Percentiles rank a stretch among this genome's conserved stretches.
Conservation (phyloP, 805 yeast genomes). For the Candida tammaniensis region DNA sequence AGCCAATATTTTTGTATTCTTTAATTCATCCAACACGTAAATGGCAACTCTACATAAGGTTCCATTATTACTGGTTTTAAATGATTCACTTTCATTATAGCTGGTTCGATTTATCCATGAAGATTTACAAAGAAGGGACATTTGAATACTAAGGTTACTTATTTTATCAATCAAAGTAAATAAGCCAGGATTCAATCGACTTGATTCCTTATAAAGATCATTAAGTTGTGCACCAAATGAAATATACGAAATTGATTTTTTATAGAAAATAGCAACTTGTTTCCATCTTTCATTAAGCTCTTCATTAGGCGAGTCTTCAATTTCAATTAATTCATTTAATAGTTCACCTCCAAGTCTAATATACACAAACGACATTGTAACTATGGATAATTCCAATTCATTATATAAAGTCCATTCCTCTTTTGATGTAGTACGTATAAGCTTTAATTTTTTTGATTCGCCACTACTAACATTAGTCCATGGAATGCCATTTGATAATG, state of each 20-base stretch:
- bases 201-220: not conserved
- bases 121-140: slow-evolving; percentile 37
- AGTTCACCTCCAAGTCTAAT: slow-evolving; percentile 34
- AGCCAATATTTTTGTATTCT: slow-evolving; percentile 20
- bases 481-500: not conserved
- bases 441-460: not conserved
- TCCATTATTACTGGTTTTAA: slow-evolving; percentile 29
- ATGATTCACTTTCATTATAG: slow-evolving; percentile 18
- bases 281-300: slow-evolving; percentile 33
- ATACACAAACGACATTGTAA: slow-evolving; percentile 27
- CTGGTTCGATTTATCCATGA: slow-evolving; percentile 34
- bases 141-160: slow-evolving; percentile 31
- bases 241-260: slow-evolving; percentile 26
- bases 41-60: slow-evolving; percentile 46
- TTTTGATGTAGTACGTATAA: slow-evolving; percentile 2
- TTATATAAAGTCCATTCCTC: slow-evolving; percentile 27
- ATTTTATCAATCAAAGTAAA: slow-evolving; percentile 22
- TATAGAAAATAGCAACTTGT: slow-evolving; percentile 30
- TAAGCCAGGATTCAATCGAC: slow-evolving; percentile 6
- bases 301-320: slow-evolving; percentile 4
- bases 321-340: slow-evolving; percentile 30
- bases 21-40: slow-evolving; percentile 33
- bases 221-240: slow-evolving; percentile 20
- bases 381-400: slow-evolving; percentile 27
- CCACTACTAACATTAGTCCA: slow-evolving; percentile 3